Percentiles rank a stretch among this genome's conserved stretches.
Evolutionary conservation across 768 basidiomycete genomes (phyloP).

Genomic region (Leccinum rimulosum): DNA sequence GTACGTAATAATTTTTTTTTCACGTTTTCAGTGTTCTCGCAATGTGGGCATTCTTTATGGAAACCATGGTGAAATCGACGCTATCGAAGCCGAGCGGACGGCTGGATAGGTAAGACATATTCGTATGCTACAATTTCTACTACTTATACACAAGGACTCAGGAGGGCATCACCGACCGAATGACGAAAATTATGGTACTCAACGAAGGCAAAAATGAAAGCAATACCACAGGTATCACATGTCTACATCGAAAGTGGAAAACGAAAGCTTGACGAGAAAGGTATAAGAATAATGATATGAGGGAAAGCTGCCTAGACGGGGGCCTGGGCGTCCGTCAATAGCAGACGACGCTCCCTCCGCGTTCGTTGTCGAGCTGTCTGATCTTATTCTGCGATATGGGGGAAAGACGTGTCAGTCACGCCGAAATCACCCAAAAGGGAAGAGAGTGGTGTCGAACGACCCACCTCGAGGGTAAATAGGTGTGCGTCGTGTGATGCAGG

Average conservation of each 20-base stretch:
- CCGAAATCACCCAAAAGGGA: background rate
- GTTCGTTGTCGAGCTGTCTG: slow-evolving; percentile 11
- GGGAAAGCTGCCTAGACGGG: background rate
- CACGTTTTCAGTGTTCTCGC: too few relatives aligned
- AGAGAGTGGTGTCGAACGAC: slow-evolving; percentile 4
- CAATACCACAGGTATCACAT: background rate
- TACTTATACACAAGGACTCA: background rate
- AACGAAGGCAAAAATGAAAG: background rate
- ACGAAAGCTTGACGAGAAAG: background rate
- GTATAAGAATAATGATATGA: background rate
- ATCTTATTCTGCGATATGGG: slow-evolving; percentile 6
- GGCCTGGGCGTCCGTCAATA: background rate
- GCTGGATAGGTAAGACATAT: background rate
- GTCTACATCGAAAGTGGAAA: background rate
- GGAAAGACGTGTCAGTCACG: background rate
- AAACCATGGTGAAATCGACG: background rate
- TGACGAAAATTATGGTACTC: background rate
- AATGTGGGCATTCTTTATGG: background rate
- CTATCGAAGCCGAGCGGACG: background rate
- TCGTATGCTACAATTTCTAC: background rate
- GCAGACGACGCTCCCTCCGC: background rate
- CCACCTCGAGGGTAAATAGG: slow-evolving; percentile 71
- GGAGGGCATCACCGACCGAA: background rate
- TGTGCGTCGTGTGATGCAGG: slow-evolving; percentile 74
- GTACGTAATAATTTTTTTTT: too few relatives aligned